Evolutionary conservation across 2,329 filamentous ascomycete genomes (phyloP), one percentile per base, ranked within the genome.

Genomic region (Exophiala bonariae): DNA sequence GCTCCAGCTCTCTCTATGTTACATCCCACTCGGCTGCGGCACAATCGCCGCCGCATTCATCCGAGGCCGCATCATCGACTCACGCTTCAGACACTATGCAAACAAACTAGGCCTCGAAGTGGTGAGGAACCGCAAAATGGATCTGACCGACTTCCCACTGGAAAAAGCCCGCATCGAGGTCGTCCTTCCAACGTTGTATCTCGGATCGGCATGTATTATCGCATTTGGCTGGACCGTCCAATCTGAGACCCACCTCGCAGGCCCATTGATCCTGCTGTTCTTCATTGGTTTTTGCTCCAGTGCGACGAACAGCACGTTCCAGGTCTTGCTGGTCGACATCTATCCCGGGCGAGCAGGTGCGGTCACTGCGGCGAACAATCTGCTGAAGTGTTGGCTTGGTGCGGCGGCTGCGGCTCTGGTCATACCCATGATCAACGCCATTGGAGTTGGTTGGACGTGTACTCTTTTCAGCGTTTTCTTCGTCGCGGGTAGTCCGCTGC

Each of bases 171-270:
- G 71, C 4, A 52, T 74, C 11, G 61, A 72, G 44, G 62, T 72
- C 31, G 69, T 10, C 2, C 38, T 22, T 17, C 39, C 19, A 18
- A 19, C 70, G 35, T 58, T 71, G 8, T 38, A 62, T 16, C 35
- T 64, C 20, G 62, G 57, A 16, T 61, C 59, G 30, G 43, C 62
- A 3, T 51, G 58, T 1, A 53, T 69, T 11, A 58, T 72, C 13
- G 62, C 61, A 1, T 74, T 71, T 47, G 69, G 68, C 4, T 74
- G 70, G 69, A 61, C 65, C 32, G 51, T 74, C 28, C 47, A 71
- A 20, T 62, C 51, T 17, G 40, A 53, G 0, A 49, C 64, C 1
- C 61, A 65, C 36, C 51, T 69, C 7, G 64, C 64, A 3, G 65
- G 60, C 3, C 66, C 66, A 14, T 28, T 55, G 23, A 22, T 50